phyloP scores from a whole-genome alignment of 306 rosid species.

The Alnus glutinosa region DNA sequence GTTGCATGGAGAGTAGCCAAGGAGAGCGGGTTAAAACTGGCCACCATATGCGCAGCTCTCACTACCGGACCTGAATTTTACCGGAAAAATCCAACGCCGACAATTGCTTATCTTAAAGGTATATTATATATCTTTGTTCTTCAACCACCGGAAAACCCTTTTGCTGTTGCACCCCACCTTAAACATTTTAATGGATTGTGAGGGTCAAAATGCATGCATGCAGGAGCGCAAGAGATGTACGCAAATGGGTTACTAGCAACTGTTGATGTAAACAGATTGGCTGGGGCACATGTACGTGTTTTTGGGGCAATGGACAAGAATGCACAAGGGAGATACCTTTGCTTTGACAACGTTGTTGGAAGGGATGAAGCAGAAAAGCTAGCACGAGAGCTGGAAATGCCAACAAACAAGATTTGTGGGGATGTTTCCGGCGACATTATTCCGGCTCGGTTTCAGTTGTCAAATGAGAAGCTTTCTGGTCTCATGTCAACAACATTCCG shows the following conservation, averaged over 20 bases:
- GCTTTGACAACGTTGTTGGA: slow-evolving; percentile 54
- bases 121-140: background rate
- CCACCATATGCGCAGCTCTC: slow-evolving; percentile 77
- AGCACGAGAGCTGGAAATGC: slow-evolving; percentile 46
- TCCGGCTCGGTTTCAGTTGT: slow-evolving; percentile 39
- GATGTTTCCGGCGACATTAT: slow-evolving; percentile 17
- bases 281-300: slow-evolving; percentile 63
- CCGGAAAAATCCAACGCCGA: slow-evolving; percentile 63
- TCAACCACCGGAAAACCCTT: background rate
- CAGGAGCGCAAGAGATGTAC: slow-evolving; percentile 76
- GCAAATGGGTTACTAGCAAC: slow-evolving; percentile 63
- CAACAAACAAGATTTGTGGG: slow-evolving; percentile 50
- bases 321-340: slow-evolving; percentile 74
- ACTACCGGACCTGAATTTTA: slow-evolving; percentile 63
- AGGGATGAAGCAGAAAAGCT: slow-evolving; percentile 54
- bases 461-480: slow-evolving; percentile 51
- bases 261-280: slow-evolving; percentile 54
- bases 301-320: slow-evolving; percentile 57
- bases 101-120: slow-evolving; percentile 95
- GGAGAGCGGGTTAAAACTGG: slow-evolving; percentile 59
- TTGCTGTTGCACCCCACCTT: background rate
- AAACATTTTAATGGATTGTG: too few relatives aligned
- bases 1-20: slow-evolving; percentile 81
- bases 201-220: background rate
- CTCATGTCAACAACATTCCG: slow-evolving; percentile 51